phyloP scores from a whole-genome alignment of 1,284 basidiomycete species.

The Fomitopsis schrenkii region DNA sequence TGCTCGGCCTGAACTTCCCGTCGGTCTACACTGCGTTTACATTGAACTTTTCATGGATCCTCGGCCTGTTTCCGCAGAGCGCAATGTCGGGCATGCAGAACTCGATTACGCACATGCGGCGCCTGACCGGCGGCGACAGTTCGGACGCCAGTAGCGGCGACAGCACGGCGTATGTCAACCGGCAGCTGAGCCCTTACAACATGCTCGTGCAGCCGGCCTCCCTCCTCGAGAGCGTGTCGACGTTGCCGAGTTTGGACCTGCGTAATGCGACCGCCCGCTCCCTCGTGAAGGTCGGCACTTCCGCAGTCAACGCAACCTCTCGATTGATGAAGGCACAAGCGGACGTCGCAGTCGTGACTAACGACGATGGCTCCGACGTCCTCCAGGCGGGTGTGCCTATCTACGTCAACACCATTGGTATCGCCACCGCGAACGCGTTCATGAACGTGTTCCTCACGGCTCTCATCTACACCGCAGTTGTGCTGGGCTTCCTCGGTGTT shows the following conservation, averaged over 20 bases:
- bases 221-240: conserved; percentile 8
- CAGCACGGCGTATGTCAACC: conserved; percentile 73
- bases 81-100: conserved; percentile 59
- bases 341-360: conserved; percentile 65
- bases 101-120: conserved; percentile 80
- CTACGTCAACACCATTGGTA: conserved; percentile 70
- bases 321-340: conserved; percentile 21
- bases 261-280: conserved; percentile 8
- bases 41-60: conserved; percentile 86
- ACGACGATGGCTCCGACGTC: conserved; percentile 50
- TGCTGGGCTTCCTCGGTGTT: conserved; percentile 46
- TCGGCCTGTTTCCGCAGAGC: conserved; percentile 74
- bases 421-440: conserved; percentile 80
- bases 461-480: conserved; percentile 61
- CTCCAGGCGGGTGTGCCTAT: conserved; percentile 79
- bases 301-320: conserved; percentile 7
- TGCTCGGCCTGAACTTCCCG: conserved; percentile 88
- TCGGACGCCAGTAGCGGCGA: conserved; percentile 52
- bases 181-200: conserved; percentile 78
- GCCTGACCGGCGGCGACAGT: conserved; percentile 75
- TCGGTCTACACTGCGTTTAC: conserved; percentile 76
- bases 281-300: conserved; percentile 4
- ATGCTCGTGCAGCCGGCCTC: conserved; percentile 13
- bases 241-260: conserved; percentile 18
- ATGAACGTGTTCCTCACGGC: conserved; percentile 75